phyloP scores from a whole-genome alignment of 257 asterid genomes.

The Solanum neorickii region DNA sequence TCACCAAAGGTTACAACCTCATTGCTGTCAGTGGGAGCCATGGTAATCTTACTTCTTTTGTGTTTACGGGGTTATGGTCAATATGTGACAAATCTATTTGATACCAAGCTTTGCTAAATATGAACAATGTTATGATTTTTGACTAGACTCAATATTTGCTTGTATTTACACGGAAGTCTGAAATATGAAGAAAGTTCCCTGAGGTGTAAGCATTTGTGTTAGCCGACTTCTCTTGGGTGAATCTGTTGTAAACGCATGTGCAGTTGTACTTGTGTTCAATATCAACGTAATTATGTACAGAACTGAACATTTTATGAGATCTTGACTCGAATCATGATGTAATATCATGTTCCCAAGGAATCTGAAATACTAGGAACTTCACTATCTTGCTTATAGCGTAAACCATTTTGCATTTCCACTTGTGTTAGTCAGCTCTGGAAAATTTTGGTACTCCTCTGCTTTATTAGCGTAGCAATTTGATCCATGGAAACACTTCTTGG shows the following conservation, averaged over 20 bases:
- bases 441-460: neutral
- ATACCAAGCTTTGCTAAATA: neutral
- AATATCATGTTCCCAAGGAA: neutral
- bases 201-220: neutral
- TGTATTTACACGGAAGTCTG: neutral
- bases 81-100: neutral
- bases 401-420: neutral
- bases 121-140: neutral
- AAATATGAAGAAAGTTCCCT: neutral
- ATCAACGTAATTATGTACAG: neutral
- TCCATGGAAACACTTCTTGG: neutral
- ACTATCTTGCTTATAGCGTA: neutral
- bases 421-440: neutral
- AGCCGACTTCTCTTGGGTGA: neutral
- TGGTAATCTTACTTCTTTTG: conserved; percentile 11
- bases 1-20: conserved; percentile 22
- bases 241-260: neutral
- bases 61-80: neutral
- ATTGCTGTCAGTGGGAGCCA: conserved; percentile 32
- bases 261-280: neutral
- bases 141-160: neutral
- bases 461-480: neutral
- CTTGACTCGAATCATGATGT: neutral
- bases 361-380: neutral
- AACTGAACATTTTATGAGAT: neutral